Conservation (phyloP, 345 rosid genomes). For the Citrus sp. region DNA sequence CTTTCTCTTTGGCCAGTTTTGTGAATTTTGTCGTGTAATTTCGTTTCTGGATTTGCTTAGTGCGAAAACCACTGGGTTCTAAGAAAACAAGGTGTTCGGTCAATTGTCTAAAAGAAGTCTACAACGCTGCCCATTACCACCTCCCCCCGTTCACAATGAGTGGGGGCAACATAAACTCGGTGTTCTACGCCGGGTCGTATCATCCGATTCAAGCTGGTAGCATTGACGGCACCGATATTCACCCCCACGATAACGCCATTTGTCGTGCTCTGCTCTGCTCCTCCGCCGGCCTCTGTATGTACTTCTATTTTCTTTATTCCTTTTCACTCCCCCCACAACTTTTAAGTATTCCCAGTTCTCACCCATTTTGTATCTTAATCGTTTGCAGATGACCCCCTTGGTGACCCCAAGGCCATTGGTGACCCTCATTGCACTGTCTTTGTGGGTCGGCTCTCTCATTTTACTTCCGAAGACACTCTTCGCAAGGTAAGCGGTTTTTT, state of each 20-base stretch:
- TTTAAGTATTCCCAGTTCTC: not conserved
- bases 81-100: no score
- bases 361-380: not conserved
- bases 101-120: no score
- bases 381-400: slow-evolving; percentile 68
- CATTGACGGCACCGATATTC: slow-evolving; percentile 86
- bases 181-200: slow-evolving; percentile 77
- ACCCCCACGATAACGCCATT: slow-evolving; percentile 76
- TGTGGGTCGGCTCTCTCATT: slow-evolving; percentile 74
- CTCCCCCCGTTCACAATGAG: slow-evolving; percentile 12
- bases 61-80: not conserved
- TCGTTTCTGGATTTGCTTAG: no score
- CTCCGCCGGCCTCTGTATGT: slow-evolving; percentile 69
- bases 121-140: no score
- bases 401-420: slow-evolving; percentile 70
- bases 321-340: not conserved
- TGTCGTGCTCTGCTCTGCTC: slow-evolving; percentile 86
- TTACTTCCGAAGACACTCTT: slow-evolving; percentile 66
- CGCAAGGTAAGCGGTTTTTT: slow-evolving; percentile 31
- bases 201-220: slow-evolving; percentile 97
- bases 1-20: no score
- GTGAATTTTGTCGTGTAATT: no score
- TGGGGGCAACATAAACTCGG: slow-evolving; percentile 44
- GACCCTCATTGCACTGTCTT: slow-evolving; percentile 81
- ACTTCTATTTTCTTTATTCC: not conserved